Conservation (phyloP, 2,329 filamentous ascomycete species). For the Scorias spongiosa region DNA sequence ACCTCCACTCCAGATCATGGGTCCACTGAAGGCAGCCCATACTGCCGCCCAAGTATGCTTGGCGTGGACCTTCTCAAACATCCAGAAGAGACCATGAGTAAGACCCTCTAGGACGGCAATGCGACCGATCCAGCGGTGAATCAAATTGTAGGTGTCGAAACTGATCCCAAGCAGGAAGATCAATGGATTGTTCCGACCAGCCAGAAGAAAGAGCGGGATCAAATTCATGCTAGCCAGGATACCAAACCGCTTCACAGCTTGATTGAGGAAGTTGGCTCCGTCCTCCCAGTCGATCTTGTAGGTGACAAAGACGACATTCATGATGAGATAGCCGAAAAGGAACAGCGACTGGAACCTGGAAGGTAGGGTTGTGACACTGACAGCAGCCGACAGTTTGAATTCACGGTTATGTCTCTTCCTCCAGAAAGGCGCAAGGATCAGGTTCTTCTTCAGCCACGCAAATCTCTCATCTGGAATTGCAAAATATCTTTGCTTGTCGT, state of each 20-base stretch:
- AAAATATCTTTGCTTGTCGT: constrained; percentile 55
- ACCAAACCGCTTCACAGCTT: constrained; percentile 54
- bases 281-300: constrained; percentile 40
- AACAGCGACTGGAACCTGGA: constrained; percentile 33
- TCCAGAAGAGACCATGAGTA: constrained; percentile 48
- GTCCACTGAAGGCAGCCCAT: constrained; percentile 32
- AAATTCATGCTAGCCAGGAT: constrained; percentile 61
- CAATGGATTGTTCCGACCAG: constrained; percentile 63
- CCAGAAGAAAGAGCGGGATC: constrained; percentile 60
- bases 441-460: constrained; percentile 30
- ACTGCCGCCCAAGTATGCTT: constrained; percentile 27
- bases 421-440: constrained; percentile 33
- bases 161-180: constrained; percentile 57
- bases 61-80: constrained; percentile 37
- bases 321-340: constrained; percentile 32
- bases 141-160: constrained; percentile 69
- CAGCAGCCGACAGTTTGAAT: constrained; percentile 33
- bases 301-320: constrained; percentile 31
- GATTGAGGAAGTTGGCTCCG: constrained; percentile 55
- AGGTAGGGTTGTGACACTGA: constrained; percentile 35
- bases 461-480: constrained; percentile 41
- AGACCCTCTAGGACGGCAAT: constrained; percentile 58
- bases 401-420: constrained; percentile 35
- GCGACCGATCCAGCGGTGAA: constrained; percentile 68
- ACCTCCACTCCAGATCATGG: constrained; percentile 22